phyloP scores from a whole-genome alignment of 169 alveolate species.

The Neospora caninum region DNA sequence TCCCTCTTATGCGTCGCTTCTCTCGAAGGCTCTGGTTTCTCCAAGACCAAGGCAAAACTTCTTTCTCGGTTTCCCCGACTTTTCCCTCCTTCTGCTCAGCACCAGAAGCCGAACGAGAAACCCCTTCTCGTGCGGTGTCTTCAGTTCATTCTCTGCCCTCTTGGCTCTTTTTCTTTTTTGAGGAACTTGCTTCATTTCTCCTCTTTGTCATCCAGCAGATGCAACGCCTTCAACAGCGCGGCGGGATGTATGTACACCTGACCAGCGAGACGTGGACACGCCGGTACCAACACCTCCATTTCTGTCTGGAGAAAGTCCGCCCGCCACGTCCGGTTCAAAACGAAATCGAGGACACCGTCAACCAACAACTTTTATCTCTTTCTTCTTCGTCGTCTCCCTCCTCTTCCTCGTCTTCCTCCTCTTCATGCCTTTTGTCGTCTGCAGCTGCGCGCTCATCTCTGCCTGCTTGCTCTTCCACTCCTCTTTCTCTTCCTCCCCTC shows the following conservation, averaged over 20 bases:
- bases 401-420: background rate
- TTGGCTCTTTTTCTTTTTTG: slow-evolving; percentile 14
- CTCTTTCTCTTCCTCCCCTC: slow-evolving; percentile 13
- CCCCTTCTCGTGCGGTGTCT: background rate
- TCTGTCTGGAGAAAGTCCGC: slow-evolving; percentile 4
- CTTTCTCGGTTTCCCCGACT: background rate
- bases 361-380: background rate
- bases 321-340: background rate
- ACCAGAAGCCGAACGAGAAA: background rate
- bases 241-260: slow-evolving; percentile 30
- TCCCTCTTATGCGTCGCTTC: background rate
- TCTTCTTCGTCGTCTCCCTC: background rate
- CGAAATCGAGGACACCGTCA: background rate
- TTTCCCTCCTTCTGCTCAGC: background rate
- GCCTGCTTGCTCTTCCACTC: background rate
- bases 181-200: background rate
- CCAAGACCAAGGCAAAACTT: background rate
- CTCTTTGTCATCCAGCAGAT: slow-evolving; percentile 9
- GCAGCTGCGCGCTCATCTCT: background rate
- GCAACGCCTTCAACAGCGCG: background rate
- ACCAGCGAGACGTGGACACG: slow-evolving; percentile 1
- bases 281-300: background rate
- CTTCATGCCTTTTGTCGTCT: background rate
- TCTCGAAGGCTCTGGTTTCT: background rate
- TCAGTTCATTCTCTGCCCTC: background rate